phyloP scores from a whole-genome alignment of 2,329 filamentous ascomycete species.

The Aureobasidium sp. region DNA sequence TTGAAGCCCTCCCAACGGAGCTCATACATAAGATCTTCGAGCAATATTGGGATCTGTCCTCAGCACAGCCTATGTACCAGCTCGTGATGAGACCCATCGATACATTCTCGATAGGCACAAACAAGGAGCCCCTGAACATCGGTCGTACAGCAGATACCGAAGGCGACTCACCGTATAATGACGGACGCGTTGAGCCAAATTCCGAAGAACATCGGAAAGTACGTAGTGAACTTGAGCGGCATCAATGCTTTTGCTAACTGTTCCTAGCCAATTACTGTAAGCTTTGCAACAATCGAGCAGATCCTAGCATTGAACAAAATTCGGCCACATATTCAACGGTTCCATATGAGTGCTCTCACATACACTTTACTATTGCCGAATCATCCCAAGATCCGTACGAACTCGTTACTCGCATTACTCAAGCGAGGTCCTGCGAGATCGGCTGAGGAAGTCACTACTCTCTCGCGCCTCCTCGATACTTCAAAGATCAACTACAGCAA shows the following conservation, averaged over 20 bases:
- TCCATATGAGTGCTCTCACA: not conserved
- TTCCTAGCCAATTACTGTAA: not conserved
- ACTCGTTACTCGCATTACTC: not conserved
- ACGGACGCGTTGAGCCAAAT: too few species aligned
- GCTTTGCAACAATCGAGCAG: not conserved
- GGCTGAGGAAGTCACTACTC: not conserved
- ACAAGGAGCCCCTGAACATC: not conserved
- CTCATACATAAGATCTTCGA: not conserved
- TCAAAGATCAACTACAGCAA: not conserved
- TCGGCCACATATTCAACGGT: not conserved
- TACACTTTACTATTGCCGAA: not conserved
- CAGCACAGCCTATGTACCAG: not conserved
- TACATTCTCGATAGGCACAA: not conserved
- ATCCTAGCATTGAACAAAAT: not conserved
- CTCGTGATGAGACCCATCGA: not conserved
- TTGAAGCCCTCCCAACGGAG: not conserved
- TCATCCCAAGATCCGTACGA: not conserved
- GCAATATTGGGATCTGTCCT: not conserved
- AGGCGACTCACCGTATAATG: too few species aligned
- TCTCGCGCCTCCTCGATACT: not conserved
- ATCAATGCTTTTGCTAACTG: not conserved
- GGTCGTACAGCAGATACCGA: not conserved
- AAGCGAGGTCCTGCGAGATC: not conserved
- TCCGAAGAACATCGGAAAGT: too few species aligned
- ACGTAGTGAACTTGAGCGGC: too few species aligned